Evolutionary conservation across 2,329 filamentous ascomycete genomes (phyloP).

Genomic region (Biscogniauxia mediterranea): DNA sequence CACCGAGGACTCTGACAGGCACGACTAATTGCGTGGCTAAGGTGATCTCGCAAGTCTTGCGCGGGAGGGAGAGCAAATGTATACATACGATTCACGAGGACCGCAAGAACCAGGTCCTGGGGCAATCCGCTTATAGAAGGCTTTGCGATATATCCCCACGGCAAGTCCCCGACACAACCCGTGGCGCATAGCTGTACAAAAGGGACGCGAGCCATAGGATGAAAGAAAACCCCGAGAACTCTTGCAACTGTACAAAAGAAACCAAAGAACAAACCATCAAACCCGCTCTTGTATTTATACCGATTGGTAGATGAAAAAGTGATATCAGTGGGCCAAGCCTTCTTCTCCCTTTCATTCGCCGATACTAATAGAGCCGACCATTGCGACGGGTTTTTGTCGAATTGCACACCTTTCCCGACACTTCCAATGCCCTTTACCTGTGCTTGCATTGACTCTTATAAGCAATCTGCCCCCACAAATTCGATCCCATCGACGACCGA

Average conservation of each 20-base stretch:
- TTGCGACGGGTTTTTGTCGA: too few species aligned
- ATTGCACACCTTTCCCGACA: too few species aligned
- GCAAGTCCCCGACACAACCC: neutral
- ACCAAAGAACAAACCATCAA: slow-evolving; percentile 2
- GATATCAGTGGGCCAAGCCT: neutral
- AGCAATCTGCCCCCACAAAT: too few species aligned
- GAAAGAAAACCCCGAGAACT: slow-evolving; percentile 3
- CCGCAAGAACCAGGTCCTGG: too few species aligned
- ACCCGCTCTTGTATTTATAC: neutral
- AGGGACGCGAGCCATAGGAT: slow-evolving; percentile 2
- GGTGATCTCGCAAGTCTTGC: neutral
- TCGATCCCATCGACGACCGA: too few species aligned
- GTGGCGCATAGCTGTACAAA: slow-evolving; percentile 10
- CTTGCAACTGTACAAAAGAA: slow-evolving; percentile 20
- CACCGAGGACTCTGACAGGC: neutral
- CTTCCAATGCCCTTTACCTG: too few species aligned
- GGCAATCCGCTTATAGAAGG: neutral
- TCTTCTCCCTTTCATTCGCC: too few species aligned
- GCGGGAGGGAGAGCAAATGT: neutral
- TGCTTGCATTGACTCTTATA: too few species aligned
- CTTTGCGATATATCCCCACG: neutral
- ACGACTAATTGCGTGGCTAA: slow-evolving; percentile 22
- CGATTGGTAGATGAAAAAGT: neutral
- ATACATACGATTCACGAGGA: neutral
- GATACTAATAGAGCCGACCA: too few species aligned